Evolutionary conservation across 345 rosid species (phyloP).

Genomic region (Raphanus sativus): DNA sequence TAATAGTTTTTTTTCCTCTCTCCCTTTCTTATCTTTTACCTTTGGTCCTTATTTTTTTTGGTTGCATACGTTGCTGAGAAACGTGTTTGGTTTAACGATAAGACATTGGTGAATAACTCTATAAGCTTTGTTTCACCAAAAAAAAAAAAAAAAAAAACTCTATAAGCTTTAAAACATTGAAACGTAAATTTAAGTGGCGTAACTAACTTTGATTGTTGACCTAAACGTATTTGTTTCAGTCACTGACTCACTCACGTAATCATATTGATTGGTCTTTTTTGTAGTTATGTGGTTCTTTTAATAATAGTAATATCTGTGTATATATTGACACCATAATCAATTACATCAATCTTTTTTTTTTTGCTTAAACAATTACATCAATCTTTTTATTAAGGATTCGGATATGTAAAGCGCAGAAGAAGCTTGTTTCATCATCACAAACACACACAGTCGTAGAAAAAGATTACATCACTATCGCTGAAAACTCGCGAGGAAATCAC

Average conservation of each 20-base stretch:
- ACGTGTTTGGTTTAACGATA: not conserved
- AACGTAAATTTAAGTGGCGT: not conserved
- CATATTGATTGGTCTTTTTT: not conserved
- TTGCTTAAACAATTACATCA: not conserved
- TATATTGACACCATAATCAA: not conserved
- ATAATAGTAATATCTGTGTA: not conserved
- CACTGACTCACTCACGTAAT: not conserved
- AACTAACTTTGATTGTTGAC: not conserved
- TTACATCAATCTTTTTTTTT: not conserved
- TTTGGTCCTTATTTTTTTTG: not conserved
- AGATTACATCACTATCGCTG: not conserved
- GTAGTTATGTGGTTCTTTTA: not conserved
- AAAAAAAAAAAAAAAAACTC: no score
- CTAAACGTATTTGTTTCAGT: not conserved
- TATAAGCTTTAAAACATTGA: not conserved
- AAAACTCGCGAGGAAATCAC: not conserved
- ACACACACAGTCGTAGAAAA: not conserved
- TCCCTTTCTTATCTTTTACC: not conserved
- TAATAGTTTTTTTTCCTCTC: not conserved
- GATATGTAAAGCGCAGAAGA: not conserved
- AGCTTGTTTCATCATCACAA: not conserved
- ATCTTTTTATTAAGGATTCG: not conserved
- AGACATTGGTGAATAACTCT: not conserved
- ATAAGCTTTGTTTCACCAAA: no score
- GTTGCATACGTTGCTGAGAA: not conserved